Evolutionary conservation across 2,329 filamentous ascomycete genomes (phyloP).

Genomic region (Cryoendolithus antarcticus): DNA sequence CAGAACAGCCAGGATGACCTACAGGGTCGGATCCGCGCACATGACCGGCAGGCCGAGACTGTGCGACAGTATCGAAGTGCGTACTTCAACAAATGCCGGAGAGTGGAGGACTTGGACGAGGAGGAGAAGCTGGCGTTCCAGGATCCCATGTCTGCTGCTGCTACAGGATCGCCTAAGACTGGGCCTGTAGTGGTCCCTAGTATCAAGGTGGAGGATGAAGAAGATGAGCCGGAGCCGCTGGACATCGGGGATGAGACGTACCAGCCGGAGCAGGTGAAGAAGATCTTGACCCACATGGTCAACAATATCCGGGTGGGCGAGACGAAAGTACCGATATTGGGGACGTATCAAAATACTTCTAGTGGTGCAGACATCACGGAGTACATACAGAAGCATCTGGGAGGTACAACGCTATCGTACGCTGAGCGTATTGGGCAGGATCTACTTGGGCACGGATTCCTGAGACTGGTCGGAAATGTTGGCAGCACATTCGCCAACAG

Average conservation of each 20-base stretch:
- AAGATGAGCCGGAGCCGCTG: conserved; percentile 64
- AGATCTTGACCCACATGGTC: conserved; percentile 75
- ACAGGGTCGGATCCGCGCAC: conserved; percentile 77
- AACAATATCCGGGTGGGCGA: conserved; percentile 78
- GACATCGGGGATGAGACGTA: conserved; percentile 89
- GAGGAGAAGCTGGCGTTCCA: conserved; percentile 98
- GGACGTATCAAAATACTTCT: conserved; percentile 88
- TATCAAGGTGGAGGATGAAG: conserved; percentile 65
- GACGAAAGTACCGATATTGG: conserved; percentile 88
- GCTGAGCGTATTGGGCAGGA: conserved; percentile 94
- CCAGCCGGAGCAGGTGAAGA: conserved; percentile 75
- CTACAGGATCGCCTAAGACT: conserved; percentile 36
- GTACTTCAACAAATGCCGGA: conserved; percentile 97
- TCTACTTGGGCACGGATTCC: conserved; percentile 69
- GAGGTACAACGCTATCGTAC: conserved; percentile 71
- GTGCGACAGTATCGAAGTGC: conserved; percentile 89
- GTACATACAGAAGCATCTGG: conserved; percentile 83
- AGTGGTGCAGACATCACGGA: conserved; percentile 88
- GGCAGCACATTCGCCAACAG: conserved; percentile 95
- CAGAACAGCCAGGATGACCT: conserved; percentile 93
- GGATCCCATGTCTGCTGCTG: conserved; percentile 50
- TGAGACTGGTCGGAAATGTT: conserved; percentile 85
- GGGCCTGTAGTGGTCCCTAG: conserved; percentile 53
- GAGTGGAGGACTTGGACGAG: conserved; percentile 93
- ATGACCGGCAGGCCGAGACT: conserved; percentile 79